Evolutionary conservation across 2,329 filamentous ascomycete species (phyloP).

Genomic region (Penicillium sp.): DNA sequence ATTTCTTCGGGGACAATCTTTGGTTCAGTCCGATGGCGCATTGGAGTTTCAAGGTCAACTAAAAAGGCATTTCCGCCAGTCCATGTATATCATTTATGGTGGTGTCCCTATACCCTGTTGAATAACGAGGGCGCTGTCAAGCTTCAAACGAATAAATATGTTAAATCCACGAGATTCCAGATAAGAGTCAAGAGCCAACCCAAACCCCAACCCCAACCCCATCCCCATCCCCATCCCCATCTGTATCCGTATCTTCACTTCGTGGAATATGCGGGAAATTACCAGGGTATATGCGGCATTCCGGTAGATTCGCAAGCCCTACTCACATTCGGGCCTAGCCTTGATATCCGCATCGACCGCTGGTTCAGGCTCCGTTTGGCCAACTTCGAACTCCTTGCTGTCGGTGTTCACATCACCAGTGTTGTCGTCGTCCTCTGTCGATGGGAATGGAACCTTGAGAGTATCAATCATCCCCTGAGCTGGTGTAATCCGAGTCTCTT

Average conservation of each 20-base stretch:
- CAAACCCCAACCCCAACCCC: too few relatives aligned
- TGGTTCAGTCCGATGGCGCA: constrained; percentile 31
- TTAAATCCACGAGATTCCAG: neutral
- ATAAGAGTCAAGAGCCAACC: neutral
- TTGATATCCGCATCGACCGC: neutral
- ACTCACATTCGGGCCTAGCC: neutral
- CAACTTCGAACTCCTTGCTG: neutral
- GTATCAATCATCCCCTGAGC: neutral
- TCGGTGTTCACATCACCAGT: neutral
- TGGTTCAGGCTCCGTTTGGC: neutral
- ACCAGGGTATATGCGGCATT: too few relatives aligned
- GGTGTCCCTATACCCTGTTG: constrained; percentile 25
- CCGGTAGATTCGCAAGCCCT: neutral
- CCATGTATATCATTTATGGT: constrained; percentile 29
- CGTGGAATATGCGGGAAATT: neutral
- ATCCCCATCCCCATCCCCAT: too few relatives aligned
- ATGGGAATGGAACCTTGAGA: neutral
- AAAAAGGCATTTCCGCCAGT: constrained; percentile 15
- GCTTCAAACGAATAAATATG: neutral
- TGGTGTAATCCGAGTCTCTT: neutral
- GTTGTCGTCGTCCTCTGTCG: neutral
- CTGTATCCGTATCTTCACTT: neutral
- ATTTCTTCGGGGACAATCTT: constrained; percentile 17
- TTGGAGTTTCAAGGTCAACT: constrained; percentile 32
- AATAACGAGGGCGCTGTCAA: neutral